These are phyloP conservation scores for Musa itinerans DNA, from an alignment of 176 grass and related monocot genomes.

Conservation along the genomic window DNA sequence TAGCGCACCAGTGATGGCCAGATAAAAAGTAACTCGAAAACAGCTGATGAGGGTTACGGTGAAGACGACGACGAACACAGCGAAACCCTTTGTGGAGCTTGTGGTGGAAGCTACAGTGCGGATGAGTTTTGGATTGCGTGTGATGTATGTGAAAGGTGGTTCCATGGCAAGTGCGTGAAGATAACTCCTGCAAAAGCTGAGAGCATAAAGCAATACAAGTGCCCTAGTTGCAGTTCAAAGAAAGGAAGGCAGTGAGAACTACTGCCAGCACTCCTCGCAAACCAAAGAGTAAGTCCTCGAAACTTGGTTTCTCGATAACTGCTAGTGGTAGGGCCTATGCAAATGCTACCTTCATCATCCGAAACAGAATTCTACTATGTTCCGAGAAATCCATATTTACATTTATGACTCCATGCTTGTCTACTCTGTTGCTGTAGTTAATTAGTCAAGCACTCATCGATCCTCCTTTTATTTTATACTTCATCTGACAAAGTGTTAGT, in stretches of 20 bases:
- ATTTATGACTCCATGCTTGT: too few species aligned
- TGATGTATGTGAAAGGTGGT: constrained; percentile 91
- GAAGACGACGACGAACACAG: constrained; percentile 85
- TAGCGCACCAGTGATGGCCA: constrained; percentile 59
- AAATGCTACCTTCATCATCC: neutral
- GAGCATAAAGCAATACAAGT: constrained; percentile 98
- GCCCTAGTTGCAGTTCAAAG: constrained; percentile 82
- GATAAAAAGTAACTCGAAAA: constrained; percentile 44
- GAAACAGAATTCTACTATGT: neutral
- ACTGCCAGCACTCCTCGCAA: too few species aligned
- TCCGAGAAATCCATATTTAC: neutral
- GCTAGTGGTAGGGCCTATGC: neutral
- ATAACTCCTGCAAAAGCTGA: constrained; percentile 91
- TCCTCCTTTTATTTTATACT: too few species aligned
- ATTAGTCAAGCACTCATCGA: too few species aligned
- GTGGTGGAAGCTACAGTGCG: constrained; percentile 67
- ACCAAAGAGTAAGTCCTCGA: neutral
- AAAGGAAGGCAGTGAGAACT: constrained; percentile 47
- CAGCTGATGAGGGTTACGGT: constrained; percentile 49
- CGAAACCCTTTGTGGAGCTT: constrained; percentile 81
- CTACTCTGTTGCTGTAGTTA: too few species aligned
- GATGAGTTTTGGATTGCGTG: constrained; percentile 95
- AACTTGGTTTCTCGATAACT: neutral
- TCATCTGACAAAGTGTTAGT: too few species aligned
- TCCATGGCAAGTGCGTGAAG: constrained; percentile 95